A percentile compares a stretch with the other conserved stretches of the same genome.
phyloP scores from a whole-genome alignment of 2,329 filamentous ascomycete species.

The Cordyceps pruinosa region DNA sequence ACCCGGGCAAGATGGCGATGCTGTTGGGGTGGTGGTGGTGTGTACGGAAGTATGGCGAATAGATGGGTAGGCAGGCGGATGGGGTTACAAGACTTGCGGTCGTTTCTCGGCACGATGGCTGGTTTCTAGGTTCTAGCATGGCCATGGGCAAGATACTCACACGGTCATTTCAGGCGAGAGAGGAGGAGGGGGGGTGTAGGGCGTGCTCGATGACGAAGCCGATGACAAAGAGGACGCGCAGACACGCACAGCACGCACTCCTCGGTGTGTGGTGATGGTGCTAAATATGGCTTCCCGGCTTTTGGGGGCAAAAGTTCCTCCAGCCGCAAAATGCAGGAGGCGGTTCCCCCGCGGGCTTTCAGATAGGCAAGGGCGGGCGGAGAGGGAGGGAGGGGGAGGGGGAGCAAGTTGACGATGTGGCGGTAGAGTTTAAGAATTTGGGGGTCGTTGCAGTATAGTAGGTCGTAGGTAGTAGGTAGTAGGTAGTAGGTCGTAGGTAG shows the following conservation, averaged over 20 bases:
- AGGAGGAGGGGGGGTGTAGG: background rate
- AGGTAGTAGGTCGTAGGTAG: too few species aligned
- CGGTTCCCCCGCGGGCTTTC: background rate
- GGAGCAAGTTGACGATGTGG: conserved; percentile 2
- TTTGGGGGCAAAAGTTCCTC: background rate
- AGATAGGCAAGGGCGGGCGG: background rate
- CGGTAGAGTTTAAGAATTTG: background rate
- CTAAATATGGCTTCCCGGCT: background rate
- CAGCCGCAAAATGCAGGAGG: background rate
- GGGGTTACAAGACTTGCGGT: background rate
- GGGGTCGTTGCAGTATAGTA: background rate
- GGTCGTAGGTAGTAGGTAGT: too few species aligned
- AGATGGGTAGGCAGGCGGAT: too few species aligned
- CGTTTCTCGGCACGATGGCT: background rate
- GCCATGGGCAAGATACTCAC: background rate
- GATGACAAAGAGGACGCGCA: conserved; percentile 2
- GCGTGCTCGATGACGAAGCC: conserved; percentile 4
- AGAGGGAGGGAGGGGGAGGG: background rate
- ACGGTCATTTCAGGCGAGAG: background rate
- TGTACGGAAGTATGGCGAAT: background rate
- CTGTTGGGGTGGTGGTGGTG: background rate
- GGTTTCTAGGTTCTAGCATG: background rate
- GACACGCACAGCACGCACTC: too few species aligned
- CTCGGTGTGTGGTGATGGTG: too few species aligned
- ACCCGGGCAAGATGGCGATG: background rate